These are phyloP conservation scores for Nicotiana paniculata DNA, from an alignment of 257 asterid species.

Conservation along the genomic window DNA sequence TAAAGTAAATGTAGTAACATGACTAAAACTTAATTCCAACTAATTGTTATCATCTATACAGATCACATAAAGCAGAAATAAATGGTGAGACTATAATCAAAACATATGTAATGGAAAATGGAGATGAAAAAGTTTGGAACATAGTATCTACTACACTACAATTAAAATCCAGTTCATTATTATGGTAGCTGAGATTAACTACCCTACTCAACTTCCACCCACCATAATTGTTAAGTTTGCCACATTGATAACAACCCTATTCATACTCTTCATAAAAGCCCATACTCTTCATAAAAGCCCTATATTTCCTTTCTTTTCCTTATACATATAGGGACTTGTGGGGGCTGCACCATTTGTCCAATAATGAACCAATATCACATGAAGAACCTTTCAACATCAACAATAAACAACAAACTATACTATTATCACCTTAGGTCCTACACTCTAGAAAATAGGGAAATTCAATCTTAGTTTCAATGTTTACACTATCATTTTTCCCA, in stretches of 20 bases:
- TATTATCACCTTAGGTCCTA: background rate
- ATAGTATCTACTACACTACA: background rate
- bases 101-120: background rate
- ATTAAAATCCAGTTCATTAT: conserved; percentile 4
- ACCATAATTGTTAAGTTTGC: conserved; percentile 6
- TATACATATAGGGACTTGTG: conserved; percentile 2
- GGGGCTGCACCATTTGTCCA: conserved; percentile 3
- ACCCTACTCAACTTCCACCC: conserved; percentile 13
- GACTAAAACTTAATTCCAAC: background rate
- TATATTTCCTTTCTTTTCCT: background rate
- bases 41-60: background rate
- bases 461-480: background rate
- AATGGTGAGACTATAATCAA: background rate
- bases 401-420: background rate
- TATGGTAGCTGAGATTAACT: conserved; percentile 7
- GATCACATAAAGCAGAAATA: background rate
- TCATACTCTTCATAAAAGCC: background rate
- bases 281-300: conserved; percentile 1
- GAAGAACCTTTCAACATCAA: background rate
- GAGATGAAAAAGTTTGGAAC: background rate
- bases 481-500: background rate
- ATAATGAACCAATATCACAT: background rate
- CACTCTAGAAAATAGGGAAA: background rate
- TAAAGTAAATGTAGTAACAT: background rate
- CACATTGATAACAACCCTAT: conserved; percentile 6